Conservation (phyloP, 1,139 yeast genomes). For the Hyphopichia pseudoburtonii region DNA sequence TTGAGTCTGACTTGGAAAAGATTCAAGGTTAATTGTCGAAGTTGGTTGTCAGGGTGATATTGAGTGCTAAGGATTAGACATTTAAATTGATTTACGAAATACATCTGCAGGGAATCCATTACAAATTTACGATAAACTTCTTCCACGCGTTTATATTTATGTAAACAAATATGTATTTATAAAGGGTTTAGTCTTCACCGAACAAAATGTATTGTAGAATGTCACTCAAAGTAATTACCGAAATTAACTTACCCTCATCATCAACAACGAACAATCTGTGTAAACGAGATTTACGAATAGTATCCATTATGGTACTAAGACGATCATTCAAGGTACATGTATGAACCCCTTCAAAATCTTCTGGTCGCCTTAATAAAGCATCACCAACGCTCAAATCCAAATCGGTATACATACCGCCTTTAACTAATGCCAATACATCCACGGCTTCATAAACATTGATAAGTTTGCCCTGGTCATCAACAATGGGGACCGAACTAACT, state of each 20-base stretch:
- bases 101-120: no score
- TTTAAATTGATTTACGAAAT: no score
- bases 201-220: slow-evolving; percentile 79
- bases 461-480: slow-evolving; percentile 72
- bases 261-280: slow-evolving; percentile 94
- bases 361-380: slow-evolving; percentile 90
- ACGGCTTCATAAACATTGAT: slow-evolving; percentile 95
- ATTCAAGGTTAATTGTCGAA: no score
- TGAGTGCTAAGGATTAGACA: no score
- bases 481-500: slow-evolving; percentile 90
- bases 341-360: slow-evolving; percentile 97
- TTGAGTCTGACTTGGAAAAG: no score
- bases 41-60: no score
- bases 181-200: slow-evolving; percentile 59
- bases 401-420: slow-evolving; percentile 93
- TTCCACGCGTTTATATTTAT: no score
- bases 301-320: slow-evolving; percentile 88
- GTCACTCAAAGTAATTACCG: slow-evolving; percentile 90
- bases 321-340: slow-evolving; percentile 90
- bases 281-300: slow-evolving; percentile 84
- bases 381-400: slow-evolving; percentile 92
- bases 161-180: no score
- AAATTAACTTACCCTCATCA: slow-evolving; percentile 69
- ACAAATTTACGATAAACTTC: no score
- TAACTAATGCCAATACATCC: slow-evolving; percentile 87